phyloP scores from a whole-genome alignment of 2,329 filamentous ascomycete species.

The Talaromyces albobiverticillius region DNA sequence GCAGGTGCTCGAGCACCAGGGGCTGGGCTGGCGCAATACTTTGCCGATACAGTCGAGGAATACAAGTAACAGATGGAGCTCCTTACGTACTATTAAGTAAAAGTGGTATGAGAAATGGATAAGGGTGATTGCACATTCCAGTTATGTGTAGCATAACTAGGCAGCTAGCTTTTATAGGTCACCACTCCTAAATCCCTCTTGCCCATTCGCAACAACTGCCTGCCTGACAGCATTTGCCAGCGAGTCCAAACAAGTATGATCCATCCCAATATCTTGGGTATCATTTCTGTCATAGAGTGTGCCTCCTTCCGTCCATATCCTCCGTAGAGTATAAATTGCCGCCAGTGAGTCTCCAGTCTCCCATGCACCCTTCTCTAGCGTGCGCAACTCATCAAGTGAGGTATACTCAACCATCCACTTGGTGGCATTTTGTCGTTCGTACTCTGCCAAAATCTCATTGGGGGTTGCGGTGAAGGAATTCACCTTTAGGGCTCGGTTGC shows the following conservation, averaged over 20 bases:
- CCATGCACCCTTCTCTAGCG: conserved; percentile 55
- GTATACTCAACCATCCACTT: conserved; percentile 34
- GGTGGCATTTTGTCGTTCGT: conserved; percentile 61
- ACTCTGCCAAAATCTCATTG: conserved; percentile 60
- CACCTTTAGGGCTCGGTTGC: conserved; percentile 60
- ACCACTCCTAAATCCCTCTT: no score
- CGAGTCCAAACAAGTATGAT: neutral
- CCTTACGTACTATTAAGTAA: no score
- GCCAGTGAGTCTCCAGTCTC: conserved; percentile 53
- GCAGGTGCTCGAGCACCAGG: conserved; percentile 1
- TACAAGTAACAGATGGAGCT: no score
- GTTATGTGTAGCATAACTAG: no score
- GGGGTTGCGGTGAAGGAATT: conserved; percentile 69
- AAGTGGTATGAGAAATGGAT: no score
- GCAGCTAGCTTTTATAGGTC: no score
- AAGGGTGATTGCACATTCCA: no score
- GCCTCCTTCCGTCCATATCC: conserved; percentile 71
- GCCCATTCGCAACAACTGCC: no score
- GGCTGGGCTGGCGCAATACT: neutral
- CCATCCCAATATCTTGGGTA: conserved; percentile 42
- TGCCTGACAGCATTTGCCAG: neutral
- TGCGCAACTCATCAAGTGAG: conserved; percentile 51
- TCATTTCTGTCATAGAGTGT: conserved; percentile 68
- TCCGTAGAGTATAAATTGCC: conserved; percentile 55
- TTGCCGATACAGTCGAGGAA: no score